Base-by-base conservation (phyloP, 495 filamentous ascomycete genomes). In the Penicillium cataractarum region DNA sequence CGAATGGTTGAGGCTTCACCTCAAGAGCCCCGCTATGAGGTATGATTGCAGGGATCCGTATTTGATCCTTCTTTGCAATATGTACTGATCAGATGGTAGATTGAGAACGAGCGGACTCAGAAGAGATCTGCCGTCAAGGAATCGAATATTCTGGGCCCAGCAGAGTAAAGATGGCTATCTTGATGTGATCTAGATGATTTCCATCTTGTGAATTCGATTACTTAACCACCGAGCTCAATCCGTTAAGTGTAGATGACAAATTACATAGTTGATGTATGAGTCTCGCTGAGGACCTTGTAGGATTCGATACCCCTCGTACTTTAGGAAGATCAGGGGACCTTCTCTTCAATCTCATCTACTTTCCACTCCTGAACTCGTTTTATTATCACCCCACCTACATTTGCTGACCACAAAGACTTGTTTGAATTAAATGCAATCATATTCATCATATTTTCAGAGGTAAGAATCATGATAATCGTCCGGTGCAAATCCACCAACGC, bases 71-170 rank as follows among this genome's bases (percentile, higher is more conserved):
- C 3, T 8, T 0, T 15, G 3, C 26, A 12, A 22, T n/a, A n/a
- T 55, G 26, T 57, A 22, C 58, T 65, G 50, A 60, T 50, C 29
- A 19, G 12, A 27, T 50, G 15, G 7, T 33, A 75, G 68, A 70
- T 78, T 54, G 76, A 78, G 56, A 78, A 78, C 40, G 53, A 54
- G 50, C 63, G 71, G 22, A 78, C 73, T 32, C 71, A 65, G 44
- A 77, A 76, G 66, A 64, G 60, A 31, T 74, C 73, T 6, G 65
- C 70, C 4, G 71, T 77, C 22, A 77, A 76, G 60, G 71, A 78
- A 54, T 31, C 58, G 19, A 78, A 73, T 59, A 78, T 77, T 56
- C 22, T 77, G 50, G 73, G 73, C 2, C 73, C 71, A 29, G 73
- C 70, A 1, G 73, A 75, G 55, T 73, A 49, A 8, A 27, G 29